Evolutionary conservation across 106 monocot genomes (phyloP).

Genomic region (Acanthochlamys bracteata): DNA sequence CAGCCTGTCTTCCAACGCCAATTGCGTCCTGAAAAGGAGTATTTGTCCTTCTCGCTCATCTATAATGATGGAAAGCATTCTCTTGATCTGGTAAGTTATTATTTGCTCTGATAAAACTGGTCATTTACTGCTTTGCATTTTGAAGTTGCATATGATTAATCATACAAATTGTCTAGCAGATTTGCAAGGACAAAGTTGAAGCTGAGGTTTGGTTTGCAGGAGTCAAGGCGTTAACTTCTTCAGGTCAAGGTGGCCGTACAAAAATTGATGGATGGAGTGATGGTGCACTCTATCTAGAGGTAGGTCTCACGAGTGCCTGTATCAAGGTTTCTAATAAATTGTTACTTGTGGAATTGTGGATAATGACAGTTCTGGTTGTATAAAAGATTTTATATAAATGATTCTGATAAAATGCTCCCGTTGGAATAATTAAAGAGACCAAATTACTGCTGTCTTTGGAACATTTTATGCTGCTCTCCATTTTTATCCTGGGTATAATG

Average conservation of each 20-base stretch:
- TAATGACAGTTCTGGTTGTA: neutral
- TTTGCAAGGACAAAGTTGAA: conserved; percentile 90
- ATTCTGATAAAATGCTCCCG: too few species aligned
- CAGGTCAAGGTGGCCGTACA: conserved; percentile 43
- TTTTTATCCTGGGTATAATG: too few species aligned
- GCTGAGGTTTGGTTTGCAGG: conserved; percentile 77
- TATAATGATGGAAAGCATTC: conserved; percentile 64
- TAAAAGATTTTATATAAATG: too few species aligned
- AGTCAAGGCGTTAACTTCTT: conserved; percentile 59
- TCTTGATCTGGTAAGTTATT: conserved; percentile 72
- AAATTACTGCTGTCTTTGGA: too few species aligned
- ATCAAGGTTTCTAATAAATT: too few species aligned
- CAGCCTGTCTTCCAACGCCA: conserved; percentile 84
- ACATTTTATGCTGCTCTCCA: too few species aligned
- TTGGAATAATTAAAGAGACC: too few species aligned
- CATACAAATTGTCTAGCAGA: conserved; percentile 29
- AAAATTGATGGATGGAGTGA: conserved; percentile 77
- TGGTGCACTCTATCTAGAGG: conserved; percentile 42
- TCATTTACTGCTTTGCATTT: neutral
- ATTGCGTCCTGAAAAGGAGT: conserved; percentile 61
- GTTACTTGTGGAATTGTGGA: neutral
- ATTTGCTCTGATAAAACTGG: neutral
- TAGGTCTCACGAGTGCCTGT: conserved; percentile 10
- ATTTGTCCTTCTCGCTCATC: conserved; percentile 80
- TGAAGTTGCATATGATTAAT: conserved; percentile 5